A percentile compares a stretch with the other conserved stretches of the same genome.
phyloP scores from a whole-genome alignment of 805 yeast species.

The Saturnispora besseyi region DNA sequence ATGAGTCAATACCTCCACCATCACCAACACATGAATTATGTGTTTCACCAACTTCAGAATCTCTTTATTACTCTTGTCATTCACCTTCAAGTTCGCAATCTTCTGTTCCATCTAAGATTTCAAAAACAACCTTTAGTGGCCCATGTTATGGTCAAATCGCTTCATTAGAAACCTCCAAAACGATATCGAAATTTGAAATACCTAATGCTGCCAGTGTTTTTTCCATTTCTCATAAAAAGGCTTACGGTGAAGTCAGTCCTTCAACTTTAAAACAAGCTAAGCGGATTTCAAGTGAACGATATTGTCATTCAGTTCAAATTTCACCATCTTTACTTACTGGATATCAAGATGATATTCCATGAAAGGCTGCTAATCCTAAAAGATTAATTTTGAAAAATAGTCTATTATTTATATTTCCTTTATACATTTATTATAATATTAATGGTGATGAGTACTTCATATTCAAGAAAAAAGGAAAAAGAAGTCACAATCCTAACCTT shows the following conservation, averaged over 20 bases:
- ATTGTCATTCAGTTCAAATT: slow-evolving; percentile 19
- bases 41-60: neutral
- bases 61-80: slow-evolving; percentile 4
- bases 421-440: neutral
- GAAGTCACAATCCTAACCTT: slow-evolving; percentile 18
- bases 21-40: slow-evolving; percentile 4
- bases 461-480: neutral
- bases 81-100: neutral
- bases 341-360: slow-evolving; percentile 18
- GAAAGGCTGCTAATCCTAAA: slow-evolving; percentile 16
- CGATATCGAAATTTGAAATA: neutral
- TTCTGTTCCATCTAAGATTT: neutral
- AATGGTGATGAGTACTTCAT: neutral
- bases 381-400: neutral
- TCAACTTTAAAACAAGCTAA: neutral
- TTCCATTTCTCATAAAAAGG: slow-evolving; percentile 16
- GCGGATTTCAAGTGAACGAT: slow-evolving; percentile 17
- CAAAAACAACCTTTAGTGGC: neutral
- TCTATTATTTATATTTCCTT: neutral
- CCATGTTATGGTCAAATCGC: neutral
- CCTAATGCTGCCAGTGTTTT: slow-evolving; percentile 8
- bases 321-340: slow-evolving; percentile 26
- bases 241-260: slow-evolving; percentile 10
- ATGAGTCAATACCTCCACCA: slow-evolving; percentile 6
- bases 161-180: neutral